Percentiles rank a stretch among this genome's conserved stretches.
These are phyloP conservation scores for Sphagnurus paluster DNA, from an alignment of 1,284 basidiomycete genomes.

Conservation along the genomic window DNA sequence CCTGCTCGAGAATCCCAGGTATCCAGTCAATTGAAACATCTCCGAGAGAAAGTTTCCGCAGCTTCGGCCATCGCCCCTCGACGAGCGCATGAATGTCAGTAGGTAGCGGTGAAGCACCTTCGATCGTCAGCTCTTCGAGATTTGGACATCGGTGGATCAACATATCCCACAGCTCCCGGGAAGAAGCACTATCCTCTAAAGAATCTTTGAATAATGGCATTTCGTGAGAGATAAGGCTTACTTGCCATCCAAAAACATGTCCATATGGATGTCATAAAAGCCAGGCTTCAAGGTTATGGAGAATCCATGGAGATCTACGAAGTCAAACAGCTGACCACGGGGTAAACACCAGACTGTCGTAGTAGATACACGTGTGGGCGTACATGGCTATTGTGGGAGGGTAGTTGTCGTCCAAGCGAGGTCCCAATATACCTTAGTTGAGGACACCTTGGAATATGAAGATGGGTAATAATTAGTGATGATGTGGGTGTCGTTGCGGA, in stretches of 20 bases:
- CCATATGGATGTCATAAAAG: constrained; percentile 60
- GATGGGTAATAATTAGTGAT: constrained; percentile 3
- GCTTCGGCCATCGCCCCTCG: constrained; percentile 59
- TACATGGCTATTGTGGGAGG: constrained; percentile 58
- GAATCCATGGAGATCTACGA: constrained; percentile 59
- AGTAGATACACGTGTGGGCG: constrained; percentile 23
- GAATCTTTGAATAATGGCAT: background rate
- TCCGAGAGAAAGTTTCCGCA: constrained; percentile 57
- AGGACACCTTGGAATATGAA: constrained; percentile 50
- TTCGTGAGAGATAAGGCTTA: constrained; percentile 3
- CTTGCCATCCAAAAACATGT: constrained; percentile 56
- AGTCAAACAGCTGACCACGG: constrained; percentile 58
- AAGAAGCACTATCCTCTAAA: constrained; percentile 35
- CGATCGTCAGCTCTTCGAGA: constrained; percentile 59
- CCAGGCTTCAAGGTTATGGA: constrained; percentile 54
- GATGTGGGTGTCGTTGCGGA: constrained; percentile 4
- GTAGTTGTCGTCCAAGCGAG: constrained; percentile 60
- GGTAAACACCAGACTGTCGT: constrained; percentile 10
- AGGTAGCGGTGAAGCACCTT: constrained; percentile 52
- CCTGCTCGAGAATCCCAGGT: constrained; percentile 32
- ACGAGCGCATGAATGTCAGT: constrained; percentile 37
- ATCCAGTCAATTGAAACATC: constrained; percentile 62
- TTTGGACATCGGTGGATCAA: constrained; percentile 59
- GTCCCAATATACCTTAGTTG: constrained; percentile 58
- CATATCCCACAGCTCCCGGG: constrained; percentile 64